Base-by-base conservation (phyloP, 208 protist species). In the Jaenimonas drosophilae region DNA sequence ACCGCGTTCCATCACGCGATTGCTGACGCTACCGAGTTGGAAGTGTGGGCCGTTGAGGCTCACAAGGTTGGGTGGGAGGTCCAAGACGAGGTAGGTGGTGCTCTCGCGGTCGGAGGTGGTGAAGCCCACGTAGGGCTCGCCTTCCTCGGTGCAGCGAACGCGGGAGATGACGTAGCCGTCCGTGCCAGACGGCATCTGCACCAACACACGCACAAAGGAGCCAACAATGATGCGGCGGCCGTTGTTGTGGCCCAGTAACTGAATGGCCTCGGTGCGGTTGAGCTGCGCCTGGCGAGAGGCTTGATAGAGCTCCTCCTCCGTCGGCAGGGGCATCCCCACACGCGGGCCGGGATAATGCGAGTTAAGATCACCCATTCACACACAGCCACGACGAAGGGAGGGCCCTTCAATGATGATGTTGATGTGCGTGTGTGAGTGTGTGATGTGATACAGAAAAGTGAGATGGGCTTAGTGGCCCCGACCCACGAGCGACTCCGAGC, bases 21-120 rank as follows among this genome's bases (percentile, higher is more conserved):
- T 92, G 59, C 78, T 88, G 34, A 92, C 62, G 41, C 68, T 87
- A 66, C 85, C 88, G 37, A 92, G 64, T 50, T 88, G 74, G 49
- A 76, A 92, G 39, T 79, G 70, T 4, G 59, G 54, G 4, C 77
- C 78, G 45, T 92, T 92, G 41, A 82, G 70, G 4, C 28, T 54
- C 2, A 70, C 61, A 11, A 88, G 63, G 19, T 47, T 14, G 14
- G 44, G 70, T 3, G 78, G 76, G 16, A 88, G 76, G 23, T 72
- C 33, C 19, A 85, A 52, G 17, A 76, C 25, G 9, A 88, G 48
- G 37, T 86, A 82, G 21, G 57, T 48, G n/a, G 59, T 72, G 6
- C 41, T 49, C 50, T 77, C 53, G 11, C 26, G 49, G 2, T 56
- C 4, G 20, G 63, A 65, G 30, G 56, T 69, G 12, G 69, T 77